These are phyloP conservation scores for Rhododendron ferrugineum DNA, from an alignment of 148 eudicot species.

Conservation along the genomic window DNA sequence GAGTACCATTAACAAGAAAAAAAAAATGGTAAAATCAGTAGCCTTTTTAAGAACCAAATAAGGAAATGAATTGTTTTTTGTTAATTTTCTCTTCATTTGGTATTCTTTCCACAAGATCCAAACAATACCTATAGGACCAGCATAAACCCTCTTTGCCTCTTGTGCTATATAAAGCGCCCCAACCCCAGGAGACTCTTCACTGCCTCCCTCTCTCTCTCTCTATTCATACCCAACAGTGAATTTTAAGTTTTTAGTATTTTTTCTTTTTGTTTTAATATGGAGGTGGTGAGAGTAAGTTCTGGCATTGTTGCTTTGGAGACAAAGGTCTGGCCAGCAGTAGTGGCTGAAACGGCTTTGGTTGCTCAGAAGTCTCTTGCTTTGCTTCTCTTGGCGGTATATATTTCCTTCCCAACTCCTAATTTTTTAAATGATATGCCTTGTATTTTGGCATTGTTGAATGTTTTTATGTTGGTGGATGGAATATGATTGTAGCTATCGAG, in stretches of 20 bases:
- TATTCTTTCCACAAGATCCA: not conserved
- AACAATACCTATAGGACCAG: not conserved
- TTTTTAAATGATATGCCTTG: not conserved
- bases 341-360: conserved; percentile 6
- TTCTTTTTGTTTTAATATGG: conserved; percentile 10
- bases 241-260: no score
- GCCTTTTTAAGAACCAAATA: not conserved
- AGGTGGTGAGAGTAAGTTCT: conserved; percentile 7
- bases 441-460: not conserved
- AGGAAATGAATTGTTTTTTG: not conserved
- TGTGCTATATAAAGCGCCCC: not conserved
- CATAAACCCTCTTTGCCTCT: not conserved
- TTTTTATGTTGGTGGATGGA: not conserved
- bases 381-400: conserved; percentile 19
- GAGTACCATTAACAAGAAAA: no score
- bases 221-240: not conserved
- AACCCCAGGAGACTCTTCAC: not conserved
- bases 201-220: not conserved
- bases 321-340: not conserved
- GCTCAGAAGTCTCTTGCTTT: conserved; percentile 16
- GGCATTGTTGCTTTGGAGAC: conserved; percentile 5
- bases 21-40: no score
- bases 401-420: not conserved
- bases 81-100: not conserved
- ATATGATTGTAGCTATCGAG: not conserved